Evolutionary conservation across 2,329 filamentous ascomycete species (phyloP).

Genomic region (Akanthomyces muscarius): DNA sequence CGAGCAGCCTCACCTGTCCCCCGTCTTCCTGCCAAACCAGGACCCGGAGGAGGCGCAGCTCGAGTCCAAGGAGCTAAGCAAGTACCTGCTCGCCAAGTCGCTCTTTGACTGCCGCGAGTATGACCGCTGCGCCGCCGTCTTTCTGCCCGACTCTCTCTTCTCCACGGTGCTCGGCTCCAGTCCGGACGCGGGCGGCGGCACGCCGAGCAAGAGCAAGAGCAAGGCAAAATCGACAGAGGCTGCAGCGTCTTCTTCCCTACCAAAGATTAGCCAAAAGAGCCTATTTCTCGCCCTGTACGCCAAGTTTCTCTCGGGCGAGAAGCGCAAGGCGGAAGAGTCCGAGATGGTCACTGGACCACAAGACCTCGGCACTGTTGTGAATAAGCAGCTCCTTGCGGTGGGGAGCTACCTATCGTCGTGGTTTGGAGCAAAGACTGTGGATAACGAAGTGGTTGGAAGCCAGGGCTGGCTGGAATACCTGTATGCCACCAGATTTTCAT

Average conservation of each 20-base stretch:
- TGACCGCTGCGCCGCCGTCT: slow-evolving; percentile 86
- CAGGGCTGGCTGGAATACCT: slow-evolving; percentile 95
- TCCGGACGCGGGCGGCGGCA: slow-evolving; percentile 35
- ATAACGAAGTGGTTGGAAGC: slow-evolving; percentile 57
- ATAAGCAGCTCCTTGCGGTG: slow-evolving; percentile 77
- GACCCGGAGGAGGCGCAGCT: slow-evolving; percentile 71
- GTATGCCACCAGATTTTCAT: slow-evolving; percentile 31
- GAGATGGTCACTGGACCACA: slow-evolving; percentile 96
- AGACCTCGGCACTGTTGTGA: slow-evolving; percentile 77
- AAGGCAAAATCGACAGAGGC: slow-evolving; percentile 25
- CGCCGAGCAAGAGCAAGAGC: slow-evolving; percentile 61
- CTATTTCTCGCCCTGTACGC: slow-evolving; percentile 90
- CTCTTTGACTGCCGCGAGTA: slow-evolving; percentile 95
- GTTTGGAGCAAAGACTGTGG: slow-evolving; percentile 62
- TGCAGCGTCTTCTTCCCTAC: slow-evolving; percentile 34
- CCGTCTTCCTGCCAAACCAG: slow-evolving; percentile 51
- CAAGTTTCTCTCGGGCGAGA: slow-evolving; percentile 89
- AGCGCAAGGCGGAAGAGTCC: slow-evolving; percentile 91
- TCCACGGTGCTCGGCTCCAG: slow-evolving; percentile 57
- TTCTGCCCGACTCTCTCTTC: slow-evolving; percentile 76
- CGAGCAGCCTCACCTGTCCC: slow-evolving; percentile 37
- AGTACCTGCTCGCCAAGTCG: slow-evolving; percentile 85
- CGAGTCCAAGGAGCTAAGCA: slow-evolving; percentile 74
- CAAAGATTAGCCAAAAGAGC: slow-evolving; percentile 78
- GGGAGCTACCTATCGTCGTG: slow-evolving; percentile 74